These are phyloP conservation scores for Pezicula carpinea DNA, from an alignment of 2,329 filamentous ascomycete species.

Conservation along the genomic window DNA sequence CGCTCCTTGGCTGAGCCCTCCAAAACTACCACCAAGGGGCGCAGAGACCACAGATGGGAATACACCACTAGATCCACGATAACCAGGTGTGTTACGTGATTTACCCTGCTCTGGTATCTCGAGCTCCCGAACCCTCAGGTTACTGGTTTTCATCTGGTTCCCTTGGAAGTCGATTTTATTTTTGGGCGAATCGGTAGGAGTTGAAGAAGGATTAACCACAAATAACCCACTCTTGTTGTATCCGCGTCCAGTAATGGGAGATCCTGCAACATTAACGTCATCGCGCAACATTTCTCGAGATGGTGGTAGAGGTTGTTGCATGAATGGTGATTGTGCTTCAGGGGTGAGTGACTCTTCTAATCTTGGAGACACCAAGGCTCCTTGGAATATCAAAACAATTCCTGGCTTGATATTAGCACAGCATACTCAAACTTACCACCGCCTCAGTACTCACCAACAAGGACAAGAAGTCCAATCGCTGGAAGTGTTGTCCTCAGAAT, in stretches of 20 bases:
- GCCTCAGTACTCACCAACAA: constrained; percentile 22
- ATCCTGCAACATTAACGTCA: constrained; percentile 17
- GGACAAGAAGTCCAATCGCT: constrained; percentile 24
- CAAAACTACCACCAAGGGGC: constrained; percentile 6
- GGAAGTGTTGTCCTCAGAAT: constrained; percentile 26
- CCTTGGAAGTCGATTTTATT: background rate
- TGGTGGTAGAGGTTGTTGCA: constrained; percentile 15
- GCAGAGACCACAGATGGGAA: constrained; percentile 17
- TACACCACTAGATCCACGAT: constrained; percentile 23
- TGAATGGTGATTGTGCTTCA: constrained; percentile 28
- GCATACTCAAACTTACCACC: background rate
- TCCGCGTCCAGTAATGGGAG: constrained; percentile 18
- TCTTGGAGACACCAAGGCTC: constrained; percentile 16
- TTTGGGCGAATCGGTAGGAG: constrained; percentile 19
- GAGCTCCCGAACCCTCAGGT: constrained; percentile 9
- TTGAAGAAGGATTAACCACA: constrained; percentile 26
- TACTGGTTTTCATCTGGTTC: constrained; percentile 1
- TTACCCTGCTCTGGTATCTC: constrained; percentile 4
- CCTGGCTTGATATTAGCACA: constrained; percentile 13
- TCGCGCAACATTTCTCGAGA: constrained; percentile 19
- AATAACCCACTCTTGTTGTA: constrained; percentile 24
- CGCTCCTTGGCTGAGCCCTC: constrained; percentile 4
- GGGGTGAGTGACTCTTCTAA: constrained; percentile 21
- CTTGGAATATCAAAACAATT: constrained; percentile 22
- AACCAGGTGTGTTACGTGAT: constrained; percentile 17